Evolutionary conservation across 352 stramenopile species (phyloP), one percentile per base, ranked within the genome.

Genomic region (Phytophthora citrophthora): DNA sequence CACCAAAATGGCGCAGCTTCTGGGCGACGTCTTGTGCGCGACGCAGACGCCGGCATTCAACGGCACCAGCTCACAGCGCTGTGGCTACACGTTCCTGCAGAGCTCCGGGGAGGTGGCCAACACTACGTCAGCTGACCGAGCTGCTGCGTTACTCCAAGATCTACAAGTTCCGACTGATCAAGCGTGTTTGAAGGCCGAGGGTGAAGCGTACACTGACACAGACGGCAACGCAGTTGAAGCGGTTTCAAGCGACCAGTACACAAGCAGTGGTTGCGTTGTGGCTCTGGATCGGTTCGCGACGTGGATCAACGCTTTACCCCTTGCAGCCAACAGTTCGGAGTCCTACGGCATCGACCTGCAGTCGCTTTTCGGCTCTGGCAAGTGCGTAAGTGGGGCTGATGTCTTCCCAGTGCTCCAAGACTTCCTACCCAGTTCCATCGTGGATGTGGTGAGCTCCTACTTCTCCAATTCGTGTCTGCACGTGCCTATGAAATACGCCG

Each of bases 161-260:
- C 38, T 89, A 18, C 77, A 85, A 49, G 68, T 90, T 2, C 81
- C 81, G 7, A 82, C 66, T 0, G 68, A 81, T 51, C 75, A 89
- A 32, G 80, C 83, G 48, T 90, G 79, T 44, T 48, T 77, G 9
- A 64, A 72, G 10, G 77, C 79, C 11, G 81, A 90, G 26, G 77
- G 77, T 15, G 55, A 83, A 26, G 36, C 61, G 15, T 88, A 88
- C 65, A 75, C 45, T 2, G 68, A 89, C 55, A 76, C 74, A 29
- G 70, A 74, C 27, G 63, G 56, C 15, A 67, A 62, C 40, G 59
- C 52, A 1, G 61, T 86, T 26, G 54, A 61, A 12, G 54, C 69
- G 5, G 45, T 67, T 32, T 20, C 58, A 16, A 53, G 54, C 27
- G 65, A 45, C 23, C 54, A 72, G 16, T 68, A 51, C 20, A 71